Base-by-base conservation (phyloP, 768 basidiomycete genomes). In the Daedaleopsis sinensis region DNA sequence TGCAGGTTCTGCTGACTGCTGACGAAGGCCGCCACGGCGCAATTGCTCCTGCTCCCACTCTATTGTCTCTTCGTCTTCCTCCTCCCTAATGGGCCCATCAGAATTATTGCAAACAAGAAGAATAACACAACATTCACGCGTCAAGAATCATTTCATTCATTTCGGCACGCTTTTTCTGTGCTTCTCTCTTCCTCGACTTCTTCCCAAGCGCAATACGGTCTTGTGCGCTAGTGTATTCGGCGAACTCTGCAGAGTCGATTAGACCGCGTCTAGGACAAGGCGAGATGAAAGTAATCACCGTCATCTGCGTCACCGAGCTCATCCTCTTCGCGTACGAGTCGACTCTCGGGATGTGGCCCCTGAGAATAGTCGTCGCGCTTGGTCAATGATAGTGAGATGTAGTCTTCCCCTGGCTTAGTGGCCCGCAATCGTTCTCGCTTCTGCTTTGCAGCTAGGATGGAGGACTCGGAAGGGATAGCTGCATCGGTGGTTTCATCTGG, bases 41-140 rank as follows among this genome's bases (percentile, higher is more conserved):
- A 93, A 76, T 67, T 95, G 93, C 58, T 90, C 90, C 62, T 84
- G 83, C 68, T 94, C 92, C 93, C 93, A 95, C 73, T 94, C 90
- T 11, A 81, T 78, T 0, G 89, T 85, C 70, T 94, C 93, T 71
- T 95, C 93, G 61, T 94, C 93, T 57, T 88, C 84, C 54, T 93
- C 93, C 54, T 86, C 89, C 5, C 90, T 91, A 56, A 23, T 36
- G 35, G 23, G 10, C 5, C 27, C 7, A 7, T 32, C 27, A 7
- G 7, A 3, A 32, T 7, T 32, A 32, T 7, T 32, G 27, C 27
- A 32, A 32, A 32, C 27, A 39, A 27, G 1, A 11, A 12, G 23
- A 10, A 55, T 24, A 47, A 10, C 6, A 21, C 3, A 27, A 38
- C 35, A 82, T 88, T 44, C 72, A 93, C 92, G 84, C 89, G 61